Conservation (phyloP, 768 basidiomycete species). For the Tricholoma flavovirens region DNA sequence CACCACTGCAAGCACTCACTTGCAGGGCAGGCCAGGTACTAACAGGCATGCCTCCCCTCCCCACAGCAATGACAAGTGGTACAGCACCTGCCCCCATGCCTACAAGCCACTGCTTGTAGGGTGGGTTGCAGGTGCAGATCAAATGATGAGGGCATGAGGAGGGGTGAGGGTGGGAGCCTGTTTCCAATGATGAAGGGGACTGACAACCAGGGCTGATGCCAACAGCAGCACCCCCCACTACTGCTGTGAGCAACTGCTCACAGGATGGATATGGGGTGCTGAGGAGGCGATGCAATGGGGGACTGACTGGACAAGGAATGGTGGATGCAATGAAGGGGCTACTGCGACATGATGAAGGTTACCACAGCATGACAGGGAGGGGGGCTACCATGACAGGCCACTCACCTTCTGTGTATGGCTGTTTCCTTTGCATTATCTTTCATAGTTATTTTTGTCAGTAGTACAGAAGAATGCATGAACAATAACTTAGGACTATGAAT, state of each 20-base stretch:
- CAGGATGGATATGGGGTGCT: not conserved
- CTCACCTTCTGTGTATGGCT: not conserved
- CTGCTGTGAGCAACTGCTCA: not conserved
- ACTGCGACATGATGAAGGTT: not conserved
- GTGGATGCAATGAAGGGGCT: not conserved
- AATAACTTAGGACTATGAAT: not conserved
- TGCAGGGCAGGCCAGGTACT: not conserved
- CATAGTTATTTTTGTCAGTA: not conserved
- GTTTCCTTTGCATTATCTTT: not conserved
- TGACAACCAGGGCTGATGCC: not conserved
- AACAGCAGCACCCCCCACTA: not conserved
- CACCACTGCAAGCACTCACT: not conserved
- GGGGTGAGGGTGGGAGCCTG: not conserved
- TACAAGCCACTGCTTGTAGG: not conserved
- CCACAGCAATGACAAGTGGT: not conserved
- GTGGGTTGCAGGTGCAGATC: not conserved
- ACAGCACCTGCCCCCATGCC: not conserved
- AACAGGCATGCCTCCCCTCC: not conserved
- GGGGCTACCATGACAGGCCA: not conserved
- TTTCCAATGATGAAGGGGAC: not conserved
- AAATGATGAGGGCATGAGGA: not conserved
- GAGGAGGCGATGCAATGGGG: not conserved
- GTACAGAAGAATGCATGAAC: not conserved
- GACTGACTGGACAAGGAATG: not conserved
- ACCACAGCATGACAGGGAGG: not conserved